Evolutionary conservation across 139 green algal species (phyloP).

Genomic region (Chlamydomonas schloesseri): DNA sequence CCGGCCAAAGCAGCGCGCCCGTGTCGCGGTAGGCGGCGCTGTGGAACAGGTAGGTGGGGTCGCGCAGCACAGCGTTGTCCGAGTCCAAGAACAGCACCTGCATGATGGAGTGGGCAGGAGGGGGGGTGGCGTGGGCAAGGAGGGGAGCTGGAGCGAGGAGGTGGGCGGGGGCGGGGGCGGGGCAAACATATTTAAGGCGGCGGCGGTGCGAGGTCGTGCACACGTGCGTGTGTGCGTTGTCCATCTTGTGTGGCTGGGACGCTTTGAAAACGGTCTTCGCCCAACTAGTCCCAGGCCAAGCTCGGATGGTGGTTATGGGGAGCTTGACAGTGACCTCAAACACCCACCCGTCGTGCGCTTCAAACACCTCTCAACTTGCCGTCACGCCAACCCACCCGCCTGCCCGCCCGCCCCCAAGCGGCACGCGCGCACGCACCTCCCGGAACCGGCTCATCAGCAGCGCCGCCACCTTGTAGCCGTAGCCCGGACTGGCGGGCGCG

Average conservation of each 20-base stretch:
- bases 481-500: neutral
- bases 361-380: no score
- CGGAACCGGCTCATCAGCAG: conserved; percentile 61
- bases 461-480: conserved; percentile 56
- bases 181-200: neutral
- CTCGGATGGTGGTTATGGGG: no score
- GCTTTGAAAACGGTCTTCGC: no score
- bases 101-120: neutral
- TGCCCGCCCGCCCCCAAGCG: no score
- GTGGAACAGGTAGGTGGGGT: conserved; percentile 65
- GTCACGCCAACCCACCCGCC: no score
- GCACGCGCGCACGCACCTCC: conserved; percentile 39
- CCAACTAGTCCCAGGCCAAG: no score
- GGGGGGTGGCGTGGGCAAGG: neutral
- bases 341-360: no score
- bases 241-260: no score
- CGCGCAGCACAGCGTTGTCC: conserved; percentile 68
- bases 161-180: neutral
- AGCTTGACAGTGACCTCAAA: no score
- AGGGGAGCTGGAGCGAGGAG: no score
- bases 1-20: conserved; percentile 74
- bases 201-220: no score
- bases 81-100: conserved; percentile 78
- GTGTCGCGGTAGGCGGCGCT: conserved; percentile 52
- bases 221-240: no score